A percentile compares a stretch with the other conserved stretches of the same genome.
Conservation (phyloP, 768 basidiomycete genomes). For the Sarcomyxa edulis region DNA sequence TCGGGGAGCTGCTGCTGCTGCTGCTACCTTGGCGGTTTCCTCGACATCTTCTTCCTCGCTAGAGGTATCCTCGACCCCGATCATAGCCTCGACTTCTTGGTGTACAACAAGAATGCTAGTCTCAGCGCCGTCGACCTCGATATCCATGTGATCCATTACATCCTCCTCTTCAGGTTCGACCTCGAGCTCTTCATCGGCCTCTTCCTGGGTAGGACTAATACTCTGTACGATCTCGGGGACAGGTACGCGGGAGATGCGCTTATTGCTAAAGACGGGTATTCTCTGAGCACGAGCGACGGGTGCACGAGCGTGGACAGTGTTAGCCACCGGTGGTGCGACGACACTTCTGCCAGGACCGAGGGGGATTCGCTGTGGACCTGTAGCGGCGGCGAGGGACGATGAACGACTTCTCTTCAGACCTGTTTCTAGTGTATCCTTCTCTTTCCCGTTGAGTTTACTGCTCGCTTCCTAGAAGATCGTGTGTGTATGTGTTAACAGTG, state of each 20-base stretch:
- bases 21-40: slow-evolving; percentile 15
- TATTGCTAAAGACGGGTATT: slow-evolving; percentile 19
- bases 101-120: slow-evolving; percentile 37
- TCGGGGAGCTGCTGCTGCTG: slow-evolving; percentile 36
- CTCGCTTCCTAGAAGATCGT: slow-evolving; percentile 35
- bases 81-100: slow-evolving; percentile 61
- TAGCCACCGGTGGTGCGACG: slow-evolving; percentile 36
- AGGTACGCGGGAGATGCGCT: slow-evolving; percentile 36
- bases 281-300: slow-evolving; percentile 14
- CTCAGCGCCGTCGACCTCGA: slow-evolving; percentile 37
- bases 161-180: slow-evolving; percentile 60
- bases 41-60: slow-evolving; percentile 31
- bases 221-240: slow-evolving; percentile 33
- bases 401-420: slow-evolving; percentile 65
- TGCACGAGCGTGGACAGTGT: slow-evolving; percentile 32
- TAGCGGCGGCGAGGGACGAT: slow-evolving; percentile 37
- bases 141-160: slow-evolving; percentile 45
- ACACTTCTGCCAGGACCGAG: slow-evolving; percentile 53
- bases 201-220: slow-evolving; percentile 21
- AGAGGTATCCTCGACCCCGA: slow-evolving; percentile 45
- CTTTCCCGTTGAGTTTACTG: slow-evolving; percentile 49
- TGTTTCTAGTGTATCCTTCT: slow-evolving; percentile 54
- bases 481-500: background rate
- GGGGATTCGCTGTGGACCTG: slow-evolving; percentile 53
- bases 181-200: slow-evolving; percentile 33